Percentiles rank a stretch among this genome's conserved stretches.
phyloP scores from a whole-genome alignment of 352 stramenopile genomes.

The Pythium rhizo-oryzae region DNA sequence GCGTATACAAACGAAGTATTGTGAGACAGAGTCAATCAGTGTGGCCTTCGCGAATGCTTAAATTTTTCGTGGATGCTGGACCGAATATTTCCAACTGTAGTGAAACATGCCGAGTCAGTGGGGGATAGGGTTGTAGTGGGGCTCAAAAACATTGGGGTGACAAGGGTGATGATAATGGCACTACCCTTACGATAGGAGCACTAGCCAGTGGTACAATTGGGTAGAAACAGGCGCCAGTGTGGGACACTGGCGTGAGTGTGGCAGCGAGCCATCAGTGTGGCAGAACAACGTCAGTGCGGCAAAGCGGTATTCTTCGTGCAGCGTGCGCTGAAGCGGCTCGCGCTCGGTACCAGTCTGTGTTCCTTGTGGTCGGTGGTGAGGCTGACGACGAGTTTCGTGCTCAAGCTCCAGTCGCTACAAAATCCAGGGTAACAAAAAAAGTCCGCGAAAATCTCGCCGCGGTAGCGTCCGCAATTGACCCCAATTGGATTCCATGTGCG shows the following conservation, averaged over 20 bases:
- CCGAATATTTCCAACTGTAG: constrained; percentile 5
- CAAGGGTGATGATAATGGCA: too few species aligned
- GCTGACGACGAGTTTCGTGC: background rate
- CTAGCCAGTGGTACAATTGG: too few species aligned
- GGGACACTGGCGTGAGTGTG: too few species aligned
- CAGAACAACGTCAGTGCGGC: background rate
- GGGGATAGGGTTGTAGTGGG: constrained; percentile 5
- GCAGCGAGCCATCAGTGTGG: background rate
- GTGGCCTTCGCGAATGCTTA: background rate
- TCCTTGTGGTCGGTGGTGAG: background rate
- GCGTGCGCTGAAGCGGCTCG: background rate
- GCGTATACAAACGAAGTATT: constrained; percentile 9
- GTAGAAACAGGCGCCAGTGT: too few species aligned
- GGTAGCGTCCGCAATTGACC: background rate
- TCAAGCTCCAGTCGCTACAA: background rate
- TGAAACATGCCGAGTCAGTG: constrained; percentile 6
- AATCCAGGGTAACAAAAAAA: background rate
- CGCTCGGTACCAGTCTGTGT: background rate
- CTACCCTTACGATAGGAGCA: too few species aligned
- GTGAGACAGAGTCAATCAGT: constrained; percentile 2
- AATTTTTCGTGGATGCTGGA: background rate
- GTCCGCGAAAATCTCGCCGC: background rate
- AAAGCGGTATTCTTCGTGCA: background rate
- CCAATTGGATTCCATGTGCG: background rate
- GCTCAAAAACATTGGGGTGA: constrained; percentile 5